A percentile compares a stretch with the other conserved stretches of the same genome.
Conservation (phyloP, 2,329 filamentous ascomycete species). For the Onygena corvina region DNA sequence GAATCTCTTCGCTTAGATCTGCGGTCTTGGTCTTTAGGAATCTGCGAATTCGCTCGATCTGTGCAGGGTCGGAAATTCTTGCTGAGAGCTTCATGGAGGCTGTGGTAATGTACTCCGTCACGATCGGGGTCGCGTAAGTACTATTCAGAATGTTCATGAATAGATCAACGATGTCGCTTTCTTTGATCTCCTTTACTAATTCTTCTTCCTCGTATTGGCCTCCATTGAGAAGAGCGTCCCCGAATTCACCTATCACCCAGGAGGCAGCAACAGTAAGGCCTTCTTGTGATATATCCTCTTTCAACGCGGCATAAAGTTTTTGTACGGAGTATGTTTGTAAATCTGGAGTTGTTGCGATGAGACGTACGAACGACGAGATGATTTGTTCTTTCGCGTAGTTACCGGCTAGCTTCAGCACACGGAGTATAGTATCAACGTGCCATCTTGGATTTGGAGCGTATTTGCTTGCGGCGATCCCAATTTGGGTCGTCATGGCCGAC, state of each 20-base stretch:
- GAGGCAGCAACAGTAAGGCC: slow-evolving; percentile 83
- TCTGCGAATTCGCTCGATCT: slow-evolving; percentile 72
- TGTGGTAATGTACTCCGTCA: slow-evolving; percentile 92
- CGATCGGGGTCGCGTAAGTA: slow-evolving; percentile 80
- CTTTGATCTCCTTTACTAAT: slow-evolving; percentile 66
- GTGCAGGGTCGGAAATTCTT: slow-evolving; percentile 67
- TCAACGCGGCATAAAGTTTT: slow-evolving; percentile 80
- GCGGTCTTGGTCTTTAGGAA: slow-evolving; percentile 67
- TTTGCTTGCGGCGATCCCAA: slow-evolving; percentile 89
- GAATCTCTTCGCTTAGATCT: slow-evolving; percentile 86
- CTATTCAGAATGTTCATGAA: slow-evolving; percentile 87
- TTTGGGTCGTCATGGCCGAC: slow-evolving; percentile 94
- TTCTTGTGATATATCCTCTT: slow-evolving; percentile 96
- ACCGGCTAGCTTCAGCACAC: slow-evolving; percentile 83
- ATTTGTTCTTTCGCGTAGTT: slow-evolving; percentile 98
- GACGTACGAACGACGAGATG: slow-evolving; percentile 84
- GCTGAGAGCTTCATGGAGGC: slow-evolving; percentile 91
- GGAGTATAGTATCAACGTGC: slow-evolving; percentile 96
- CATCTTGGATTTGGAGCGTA: slow-evolving; percentile 95
- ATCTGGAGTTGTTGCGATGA: slow-evolving; percentile 89
- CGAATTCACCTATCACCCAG: slow-evolving; percentile 97
- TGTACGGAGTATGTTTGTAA: slow-evolving; percentile 93
- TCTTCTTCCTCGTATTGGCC: slow-evolving; percentile 93
- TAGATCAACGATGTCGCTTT: slow-evolving; percentile 85
- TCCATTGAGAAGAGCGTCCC: slow-evolving; percentile 74